Evolutionary conservation across 139 green algal species (phyloP).

Genomic region (Chlorella sorokiniana): DNA sequence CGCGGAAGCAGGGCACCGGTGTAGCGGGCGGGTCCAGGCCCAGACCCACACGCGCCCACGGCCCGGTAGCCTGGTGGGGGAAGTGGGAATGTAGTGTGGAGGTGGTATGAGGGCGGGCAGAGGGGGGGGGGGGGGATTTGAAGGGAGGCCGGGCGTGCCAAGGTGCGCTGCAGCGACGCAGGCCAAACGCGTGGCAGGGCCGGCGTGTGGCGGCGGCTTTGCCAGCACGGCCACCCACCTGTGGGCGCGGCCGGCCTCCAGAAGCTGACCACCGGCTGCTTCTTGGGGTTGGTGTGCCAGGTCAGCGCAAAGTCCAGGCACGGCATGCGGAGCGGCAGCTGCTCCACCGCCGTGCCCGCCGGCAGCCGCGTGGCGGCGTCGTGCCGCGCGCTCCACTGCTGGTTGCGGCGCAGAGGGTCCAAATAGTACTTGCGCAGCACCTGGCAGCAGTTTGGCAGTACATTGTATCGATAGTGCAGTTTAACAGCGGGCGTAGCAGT

Average conservation of each 20-base stretch:
- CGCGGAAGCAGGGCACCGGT: conserved; percentile 72
- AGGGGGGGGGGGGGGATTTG: not conserved
- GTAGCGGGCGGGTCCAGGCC: conserved; percentile 66
- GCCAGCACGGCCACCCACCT: not conserved
- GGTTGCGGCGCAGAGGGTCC: conserved; percentile 38
- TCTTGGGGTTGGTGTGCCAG: conserved; percentile 56
- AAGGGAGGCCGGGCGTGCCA: not conserved
- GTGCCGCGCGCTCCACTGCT: conserved; percentile 40
- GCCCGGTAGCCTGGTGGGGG: conserved; percentile 56
- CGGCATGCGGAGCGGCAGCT: conserved; percentile 58
- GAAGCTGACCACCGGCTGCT: conserved; percentile 57
- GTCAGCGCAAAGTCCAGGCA: conserved; percentile 58
- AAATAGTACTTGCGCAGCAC: conserved; percentile 53
- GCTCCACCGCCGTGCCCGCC: not conserved
- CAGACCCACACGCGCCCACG: conserved; percentile 68
- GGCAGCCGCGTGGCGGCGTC: conserved; percentile 18
- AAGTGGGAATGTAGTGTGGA: not conserved
- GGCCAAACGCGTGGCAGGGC: not conserved
- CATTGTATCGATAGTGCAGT: no score
- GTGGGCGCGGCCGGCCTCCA: conserved; percentile 66
- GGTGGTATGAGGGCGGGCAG: not conserved
- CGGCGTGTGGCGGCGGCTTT: not conserved
- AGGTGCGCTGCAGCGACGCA: not conserved
- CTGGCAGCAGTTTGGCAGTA: no score
- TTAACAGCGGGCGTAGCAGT: no score